A percentile compares a stretch with the other conserved stretches of the same genome.
phyloP scores from a whole-genome alignment of 495 filamentous ascomycete species.

The Clohesyomyces aquaticus region DNA sequence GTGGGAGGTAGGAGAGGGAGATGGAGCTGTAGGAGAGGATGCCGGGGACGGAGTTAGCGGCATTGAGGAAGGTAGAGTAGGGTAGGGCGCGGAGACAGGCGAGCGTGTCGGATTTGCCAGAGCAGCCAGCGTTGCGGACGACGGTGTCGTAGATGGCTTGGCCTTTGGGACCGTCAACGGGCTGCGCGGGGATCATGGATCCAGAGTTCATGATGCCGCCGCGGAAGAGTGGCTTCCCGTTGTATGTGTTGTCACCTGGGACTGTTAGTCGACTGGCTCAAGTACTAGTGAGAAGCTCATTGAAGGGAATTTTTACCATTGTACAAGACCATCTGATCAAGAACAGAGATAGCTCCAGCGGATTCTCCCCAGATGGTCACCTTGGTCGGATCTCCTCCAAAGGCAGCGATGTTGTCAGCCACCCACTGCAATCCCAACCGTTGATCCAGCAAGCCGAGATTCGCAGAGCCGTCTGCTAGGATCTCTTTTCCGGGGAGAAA shows the following conservation, averaged over 20 bases:
- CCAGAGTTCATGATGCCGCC: conserved; percentile 76
- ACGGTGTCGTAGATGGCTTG: conserved; percentile 68
- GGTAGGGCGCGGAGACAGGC: conserved; percentile 63
- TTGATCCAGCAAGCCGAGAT: conserved; percentile 50
- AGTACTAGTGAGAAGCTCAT: not conserved
- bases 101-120: conserved; percentile 58
- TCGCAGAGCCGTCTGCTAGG: conserved; percentile 64
- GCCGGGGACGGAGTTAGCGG: conserved; percentile 67
- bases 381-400: conserved; percentile 46
- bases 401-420: conserved; percentile 46
- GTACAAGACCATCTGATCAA: conserved; percentile 55
- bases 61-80: conserved; percentile 64
- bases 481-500: conserved; percentile 66
- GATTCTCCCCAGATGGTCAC: conserved; percentile 78
- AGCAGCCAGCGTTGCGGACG: conserved; percentile 63
- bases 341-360: conserved; percentile 72
- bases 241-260: conserved; percentile 61
- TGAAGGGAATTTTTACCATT: conserved; percentile 52
- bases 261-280: not conserved
- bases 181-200: conserved; percentile 63
- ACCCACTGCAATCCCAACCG: conserved; percentile 45
- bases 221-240: conserved; percentile 69
- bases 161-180: conserved; percentile 64
- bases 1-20: conserved; percentile 50
- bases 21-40: conserved; percentile 62